These are phyloP conservation scores for Phyllosticta citriasiana DNA, from an alignment of 2,329 filamentous ascomycete species.

Conservation along the genomic window DNA sequence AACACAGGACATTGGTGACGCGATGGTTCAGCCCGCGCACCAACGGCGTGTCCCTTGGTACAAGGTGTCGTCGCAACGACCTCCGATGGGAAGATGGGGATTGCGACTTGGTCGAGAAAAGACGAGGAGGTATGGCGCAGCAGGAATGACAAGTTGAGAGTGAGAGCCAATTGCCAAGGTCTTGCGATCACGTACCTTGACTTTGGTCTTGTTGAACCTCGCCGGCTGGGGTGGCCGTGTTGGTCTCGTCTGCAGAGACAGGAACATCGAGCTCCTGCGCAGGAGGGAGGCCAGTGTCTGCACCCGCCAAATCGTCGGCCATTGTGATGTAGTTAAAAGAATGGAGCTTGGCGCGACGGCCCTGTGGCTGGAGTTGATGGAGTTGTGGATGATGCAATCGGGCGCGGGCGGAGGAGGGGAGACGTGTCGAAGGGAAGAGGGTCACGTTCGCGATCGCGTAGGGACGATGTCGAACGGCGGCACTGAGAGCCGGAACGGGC, in stretches of 20 bases:
- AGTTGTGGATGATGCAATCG: neutral
- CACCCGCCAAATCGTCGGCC: conserved; percentile 24
- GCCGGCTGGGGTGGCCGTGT: conserved; percentile 1
- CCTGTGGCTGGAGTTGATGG: conserved; percentile 15
- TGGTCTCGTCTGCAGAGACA: conserved; percentile 4
- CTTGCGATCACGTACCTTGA: conserved; percentile 2
- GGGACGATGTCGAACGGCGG: neutral
- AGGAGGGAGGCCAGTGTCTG: conserved; percentile 15
- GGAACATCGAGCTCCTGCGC: conserved; percentile 17
- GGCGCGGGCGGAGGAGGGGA: neutral
- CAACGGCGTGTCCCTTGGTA: no score
- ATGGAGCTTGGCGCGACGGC: conserved; percentile 15
- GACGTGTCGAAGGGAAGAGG: neutral
- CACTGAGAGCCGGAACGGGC: neutral
- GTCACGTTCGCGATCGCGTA: conserved; percentile 2
- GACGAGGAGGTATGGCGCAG: neutral
- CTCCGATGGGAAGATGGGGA: no score
- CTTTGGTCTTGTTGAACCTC: conserved; percentile 5
- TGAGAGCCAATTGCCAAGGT: neutral
- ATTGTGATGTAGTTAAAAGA: conserved; percentile 16
- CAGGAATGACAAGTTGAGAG: neutral
- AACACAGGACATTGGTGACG: no score
- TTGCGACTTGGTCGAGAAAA: no score
- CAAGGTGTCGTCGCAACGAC: no score
- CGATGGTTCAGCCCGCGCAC: no score